phyloP scores from a whole-genome alignment of 208 protist genomes.

The Perkinsela sp. region DNA sequence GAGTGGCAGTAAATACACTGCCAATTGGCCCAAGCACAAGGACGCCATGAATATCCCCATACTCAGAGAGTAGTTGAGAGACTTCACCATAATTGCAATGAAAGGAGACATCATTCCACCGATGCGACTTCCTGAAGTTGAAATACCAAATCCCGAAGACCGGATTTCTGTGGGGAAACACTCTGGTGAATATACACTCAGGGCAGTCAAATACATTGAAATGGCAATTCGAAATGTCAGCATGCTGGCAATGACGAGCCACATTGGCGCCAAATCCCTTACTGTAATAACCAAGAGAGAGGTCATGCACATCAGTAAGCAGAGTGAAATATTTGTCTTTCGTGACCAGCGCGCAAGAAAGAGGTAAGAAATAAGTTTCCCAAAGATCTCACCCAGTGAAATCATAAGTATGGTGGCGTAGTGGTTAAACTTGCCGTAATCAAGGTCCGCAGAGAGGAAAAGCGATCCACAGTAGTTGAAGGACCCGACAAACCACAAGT shows the following conservation, averaged over 20 bases:
- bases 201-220: neutral
- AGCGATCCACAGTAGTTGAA: neutral
- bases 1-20: neutral
- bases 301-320: neutral
- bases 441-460: neutral
- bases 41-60: neutral
- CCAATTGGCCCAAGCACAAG: neutral
- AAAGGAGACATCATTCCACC: neutral
- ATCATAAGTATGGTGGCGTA: neutral
- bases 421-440: neutral
- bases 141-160: neutral
- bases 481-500: neutral
- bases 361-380: neutral
- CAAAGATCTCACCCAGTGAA: neutral
- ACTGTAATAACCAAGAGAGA: neutral
- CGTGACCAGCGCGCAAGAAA: neutral
- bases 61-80: neutral
- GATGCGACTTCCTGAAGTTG: neutral
- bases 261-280: neutral
- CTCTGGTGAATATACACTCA: neutral
- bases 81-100: neutral
- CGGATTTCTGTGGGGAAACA: neutral
- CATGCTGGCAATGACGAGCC: neutral
- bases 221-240: neutral
- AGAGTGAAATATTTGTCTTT: neutral